Evolutionary conservation across 1,284 basidiomycete species (phyloP).

Genomic region (Pyrrhoderma lamaoense): DNA sequence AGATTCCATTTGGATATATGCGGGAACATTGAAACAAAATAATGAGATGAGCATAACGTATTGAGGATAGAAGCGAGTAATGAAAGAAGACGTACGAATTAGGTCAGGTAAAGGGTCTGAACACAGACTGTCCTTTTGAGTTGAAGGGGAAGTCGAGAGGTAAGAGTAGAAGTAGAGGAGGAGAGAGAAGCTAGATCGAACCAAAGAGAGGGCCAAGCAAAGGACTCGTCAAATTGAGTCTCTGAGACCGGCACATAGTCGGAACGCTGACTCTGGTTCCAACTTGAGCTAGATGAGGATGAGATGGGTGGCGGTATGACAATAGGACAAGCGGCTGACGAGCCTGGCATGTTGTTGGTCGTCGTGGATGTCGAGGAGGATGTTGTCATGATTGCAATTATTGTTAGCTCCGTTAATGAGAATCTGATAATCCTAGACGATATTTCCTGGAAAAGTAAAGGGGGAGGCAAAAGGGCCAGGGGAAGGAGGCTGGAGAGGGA

Average conservation of each 20-base stretch:
- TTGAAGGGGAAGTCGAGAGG: too few species aligned
- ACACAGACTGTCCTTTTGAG: not conserved
- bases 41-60: not conserved
- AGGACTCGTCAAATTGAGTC: conserved; percentile 9
- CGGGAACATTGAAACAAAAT: not conserved
- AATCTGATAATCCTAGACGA: not conserved
- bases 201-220: conserved; percentile 18
- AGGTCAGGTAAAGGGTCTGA: conserved; percentile 13
- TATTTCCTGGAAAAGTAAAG: not conserved
- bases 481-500: not conserved
- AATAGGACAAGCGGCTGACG: conserved; percentile 4
- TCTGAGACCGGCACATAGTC: not conserved
- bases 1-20: too few species aligned
- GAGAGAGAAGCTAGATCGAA: conserved; percentile 14
- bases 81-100: conserved; percentile 11
- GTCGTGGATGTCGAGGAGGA: not conserved
- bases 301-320: conserved; percentile 3
- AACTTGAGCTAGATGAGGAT: not conserved
- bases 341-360: not conserved
- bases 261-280: conserved; percentile 2
- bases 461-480: not conserved
- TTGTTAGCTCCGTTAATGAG: not conserved
- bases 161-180: not conserved
- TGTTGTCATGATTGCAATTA: too few species aligned
- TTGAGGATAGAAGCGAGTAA: not conserved